Evolutionary conservation across 352 stramenopile genomes (phyloP), one percentile per base, ranked within the genome.

Genomic region (Globisporangium megalacanthum): DNA sequence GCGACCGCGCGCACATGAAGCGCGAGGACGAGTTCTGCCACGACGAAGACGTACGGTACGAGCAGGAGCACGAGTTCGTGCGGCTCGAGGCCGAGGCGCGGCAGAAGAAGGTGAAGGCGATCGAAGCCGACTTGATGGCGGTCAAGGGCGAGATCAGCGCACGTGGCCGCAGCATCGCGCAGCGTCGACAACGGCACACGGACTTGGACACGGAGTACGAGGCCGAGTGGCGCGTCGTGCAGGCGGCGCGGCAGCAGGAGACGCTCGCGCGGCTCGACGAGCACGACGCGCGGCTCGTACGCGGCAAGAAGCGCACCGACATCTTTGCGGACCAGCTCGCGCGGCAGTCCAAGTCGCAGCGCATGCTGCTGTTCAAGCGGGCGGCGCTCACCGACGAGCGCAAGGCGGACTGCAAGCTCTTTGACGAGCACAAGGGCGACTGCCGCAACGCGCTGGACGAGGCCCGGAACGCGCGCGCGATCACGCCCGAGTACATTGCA

Each of bases 1-100:
- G 80, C 52, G 86, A 86, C 62, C 85, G 85, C 51, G 78, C 85
- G 5, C 92, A 92, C 72, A 94, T 94, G 85, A 94, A 94, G 73
- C 78, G 83, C 22, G 85, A 94, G 61, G 85, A 94, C 49, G 81
- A 92, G 46, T 89, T 92, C 80, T 94, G 85, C 69, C 70, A 70
- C 35, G 85, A 94, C 54, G 85, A 94, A 57, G 85, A 94, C 61
- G 58, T 75, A 20, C 80, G 85, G 5, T 94, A 92, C 74, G 84
- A 86, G 52, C 79, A 91, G 61, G 85, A 94, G 65, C 85, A 94
- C 70, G 83, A 94, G 49, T 90, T 79, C 35, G 85, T 94, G 33
- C 77, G 79, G 50, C 64, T 86, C 49, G 82, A 86, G 42, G 71
- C 60, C 3, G 83, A 92, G 54, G 79, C 79, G 19, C 80, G 85